phyloP scores from a whole-genome alignment of 352 stramenopile genomes.

The Phytophthora sp. region DNA sequence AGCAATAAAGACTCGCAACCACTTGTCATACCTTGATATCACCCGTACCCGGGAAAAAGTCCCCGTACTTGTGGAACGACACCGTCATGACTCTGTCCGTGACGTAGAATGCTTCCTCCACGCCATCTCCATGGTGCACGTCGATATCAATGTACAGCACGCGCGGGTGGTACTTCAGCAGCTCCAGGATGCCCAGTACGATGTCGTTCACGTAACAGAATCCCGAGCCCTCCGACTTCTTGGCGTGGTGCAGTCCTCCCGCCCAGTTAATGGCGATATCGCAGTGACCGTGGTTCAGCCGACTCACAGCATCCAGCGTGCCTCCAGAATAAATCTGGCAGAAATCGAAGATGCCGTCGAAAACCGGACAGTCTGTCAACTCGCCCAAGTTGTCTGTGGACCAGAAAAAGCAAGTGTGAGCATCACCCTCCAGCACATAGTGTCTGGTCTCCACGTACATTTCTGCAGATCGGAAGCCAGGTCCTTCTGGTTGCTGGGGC shows the following conservation, averaged over 20 bases:
- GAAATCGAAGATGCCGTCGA: conserved; percentile 99
- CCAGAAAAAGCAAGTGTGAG: conserved; percentile 1
- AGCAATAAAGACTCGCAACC: neutral
- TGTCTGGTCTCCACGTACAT: conserved; percentile 44
- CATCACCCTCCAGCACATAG: neutral
- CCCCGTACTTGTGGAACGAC: conserved; percentile 99
- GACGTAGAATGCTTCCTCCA: conserved; percentile 96
- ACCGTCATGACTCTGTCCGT: conserved; percentile 99
- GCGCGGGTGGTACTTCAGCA: conserved; percentile 96
- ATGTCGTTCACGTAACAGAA: conserved; percentile 99
- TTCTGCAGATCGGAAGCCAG: conserved; percentile 73
- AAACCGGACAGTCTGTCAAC: conserved; percentile 98
- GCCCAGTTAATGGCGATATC: conserved; percentile 99
- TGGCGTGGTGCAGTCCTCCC: conserved; percentile 98
- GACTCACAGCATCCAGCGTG: conserved; percentile 96
- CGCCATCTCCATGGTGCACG: conserved; percentile 98
- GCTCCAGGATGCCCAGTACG: conserved; percentile 98
- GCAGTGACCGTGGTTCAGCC: conserved; percentile 95
- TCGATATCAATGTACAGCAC: conserved; percentile 99
- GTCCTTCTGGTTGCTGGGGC: conserved; percentile 94
- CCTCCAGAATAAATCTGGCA: conserved; percentile 97
- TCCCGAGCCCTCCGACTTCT: conserved; percentile 95
- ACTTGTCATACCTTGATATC: conserved; percentile 68
- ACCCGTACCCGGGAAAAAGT: conserved; percentile 99
- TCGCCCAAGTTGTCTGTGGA: conserved; percentile 95